phyloP scores from a whole-genome alignment of 2,329 filamentous ascomycete species.

The Colletotrichum eleusines region DNA sequence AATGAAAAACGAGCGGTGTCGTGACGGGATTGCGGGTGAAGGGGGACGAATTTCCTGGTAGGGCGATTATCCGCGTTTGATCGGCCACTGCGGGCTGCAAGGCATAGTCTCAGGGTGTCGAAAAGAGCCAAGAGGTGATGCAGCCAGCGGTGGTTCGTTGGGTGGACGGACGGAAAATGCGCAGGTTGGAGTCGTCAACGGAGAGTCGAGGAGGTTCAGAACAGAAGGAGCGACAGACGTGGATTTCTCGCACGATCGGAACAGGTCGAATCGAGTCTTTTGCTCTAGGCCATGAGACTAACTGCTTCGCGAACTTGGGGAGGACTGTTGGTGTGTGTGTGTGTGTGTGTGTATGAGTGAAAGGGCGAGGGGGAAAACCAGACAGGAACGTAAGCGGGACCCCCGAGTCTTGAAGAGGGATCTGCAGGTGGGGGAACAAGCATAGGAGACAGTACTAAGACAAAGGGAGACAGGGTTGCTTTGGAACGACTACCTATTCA shows the following conservation, averaged over 20 bases:
- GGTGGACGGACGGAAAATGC: not conserved
- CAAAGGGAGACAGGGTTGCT: conserved; percentile 11
- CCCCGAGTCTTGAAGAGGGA: conserved; percentile 36
- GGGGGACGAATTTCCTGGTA: conserved; percentile 19
- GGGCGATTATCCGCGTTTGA: conserved; percentile 40
- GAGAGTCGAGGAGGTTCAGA: conserved; percentile 10
- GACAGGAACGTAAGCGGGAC: conserved; percentile 12
- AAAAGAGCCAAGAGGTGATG: conserved; percentile 28
- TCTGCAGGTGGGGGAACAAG: conserved; percentile 25
- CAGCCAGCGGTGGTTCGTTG: not conserved
- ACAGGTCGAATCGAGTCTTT: conserved; percentile 5
- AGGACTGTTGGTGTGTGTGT: conserved; percentile 24
- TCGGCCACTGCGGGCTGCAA: conserved; percentile 37
- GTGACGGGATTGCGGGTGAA: not conserved
- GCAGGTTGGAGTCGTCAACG: conserved; percentile 17
- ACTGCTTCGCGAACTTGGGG: conserved; percentile 31
- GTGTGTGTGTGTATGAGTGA: not conserved
- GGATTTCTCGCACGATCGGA: conserved; percentile 18
- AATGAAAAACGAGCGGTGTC: conserved; percentile 13
- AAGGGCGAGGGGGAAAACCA: conserved; percentile 12
- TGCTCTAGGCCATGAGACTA: conserved; percentile 29
- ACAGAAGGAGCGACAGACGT: conserved; percentile 29
- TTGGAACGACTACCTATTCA: conserved; percentile 19
- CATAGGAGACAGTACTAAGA: conserved; percentile 9
- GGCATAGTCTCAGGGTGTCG: conserved; percentile 39